A percentile compares a stretch with the other conserved stretches of the same genome.
These are phyloP conservation scores for Sphenostylis stenocarpa DNA, from an alignment of 306 rosid species.

Conservation along the genomic window DNA sequence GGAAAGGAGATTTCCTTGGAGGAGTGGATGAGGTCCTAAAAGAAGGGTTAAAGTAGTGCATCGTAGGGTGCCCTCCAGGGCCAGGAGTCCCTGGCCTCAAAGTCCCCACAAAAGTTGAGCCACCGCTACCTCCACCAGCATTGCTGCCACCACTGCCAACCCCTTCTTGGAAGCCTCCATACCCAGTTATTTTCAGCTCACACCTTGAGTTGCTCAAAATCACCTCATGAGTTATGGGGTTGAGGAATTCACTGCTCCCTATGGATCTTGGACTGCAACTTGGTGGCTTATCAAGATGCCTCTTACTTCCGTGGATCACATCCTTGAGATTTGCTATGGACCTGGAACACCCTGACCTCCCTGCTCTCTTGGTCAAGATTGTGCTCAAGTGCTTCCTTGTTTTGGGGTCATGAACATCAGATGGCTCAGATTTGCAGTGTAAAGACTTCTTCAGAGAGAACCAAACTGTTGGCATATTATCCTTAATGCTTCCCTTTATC, in stretches of 20 bases:
- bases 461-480: conserved; percentile 85
- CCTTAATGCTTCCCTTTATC: background rate
- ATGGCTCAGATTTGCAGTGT: conserved; percentile 87
- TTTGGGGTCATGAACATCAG: conserved; percentile 86
- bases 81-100: conserved; percentile 89
- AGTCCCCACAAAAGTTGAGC: conserved; percentile 70
- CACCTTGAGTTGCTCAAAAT: conserved; percentile 83
- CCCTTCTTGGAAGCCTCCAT: conserved; percentile 71
- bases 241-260: conserved; percentile 87
- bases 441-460: conserved; percentile 77
- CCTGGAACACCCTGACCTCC: conserved; percentile 86
- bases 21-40: conserved; percentile 64
- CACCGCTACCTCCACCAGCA: conserved; percentile 28
- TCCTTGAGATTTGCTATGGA: conserved; percentile 89
- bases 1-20: conserved; percentile 67
- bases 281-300: conserved; percentile 81
- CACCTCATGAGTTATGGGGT: conserved; percentile 90
- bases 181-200: conserved; percentile 82
- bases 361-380: conserved; percentile 68
- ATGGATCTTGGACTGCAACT: conserved; percentile 93
- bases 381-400: conserved; percentile 63
- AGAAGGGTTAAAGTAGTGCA: conserved; percentile 75
- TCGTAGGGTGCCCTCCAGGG: conserved; percentile 71
- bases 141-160: conserved; percentile 29
- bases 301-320: conserved; percentile 86